Evolutionary conservation across 768 basidiomycete species (phyloP).

Genomic region (Suillus decipiens): DNA sequence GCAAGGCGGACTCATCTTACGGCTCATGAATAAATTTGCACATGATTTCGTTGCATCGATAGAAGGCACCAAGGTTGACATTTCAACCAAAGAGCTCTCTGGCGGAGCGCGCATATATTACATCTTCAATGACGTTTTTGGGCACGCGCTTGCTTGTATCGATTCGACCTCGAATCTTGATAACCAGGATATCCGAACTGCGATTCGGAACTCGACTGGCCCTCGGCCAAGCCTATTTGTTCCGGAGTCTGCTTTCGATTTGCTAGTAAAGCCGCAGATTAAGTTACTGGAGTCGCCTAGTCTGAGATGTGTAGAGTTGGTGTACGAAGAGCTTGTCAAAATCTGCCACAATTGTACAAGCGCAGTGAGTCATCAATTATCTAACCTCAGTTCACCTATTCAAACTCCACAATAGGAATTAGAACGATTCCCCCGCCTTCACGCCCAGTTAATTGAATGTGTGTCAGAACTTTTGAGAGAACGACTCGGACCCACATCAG

Average conservation of each 20-base stretch:
- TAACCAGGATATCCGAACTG: slow-evolving; percentile 94
- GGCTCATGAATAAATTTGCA: slow-evolving; percentile 98
- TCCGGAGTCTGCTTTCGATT: slow-evolving; percentile 94
- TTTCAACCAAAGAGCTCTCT: slow-evolving; percentile 97
- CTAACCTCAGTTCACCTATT: not conserved
- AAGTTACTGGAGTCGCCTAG: slow-evolving; percentile 94
- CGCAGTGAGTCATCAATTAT: slow-evolving; percentile 49
- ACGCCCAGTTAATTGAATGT: slow-evolving; percentile 92
- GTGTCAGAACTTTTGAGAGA: slow-evolving; percentile 97
- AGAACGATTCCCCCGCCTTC: slow-evolving; percentile 91
- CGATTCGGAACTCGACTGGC: slow-evolving; percentile 97
- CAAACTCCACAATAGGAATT: slow-evolving; percentile 62
- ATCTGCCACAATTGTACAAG: slow-evolving; percentile 99
- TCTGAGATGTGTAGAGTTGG: slow-evolving; percentile 93
- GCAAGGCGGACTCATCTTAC: slow-evolving; percentile 88
- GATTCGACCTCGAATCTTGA: slow-evolving; percentile 91
- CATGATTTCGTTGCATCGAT: slow-evolving; percentile 96
- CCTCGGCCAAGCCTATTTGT: slow-evolving; percentile 96
- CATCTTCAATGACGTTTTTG: slow-evolving; percentile 99
- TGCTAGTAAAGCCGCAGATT: slow-evolving; percentile 97
- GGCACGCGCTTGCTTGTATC: slow-evolving; percentile 84
- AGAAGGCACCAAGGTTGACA: slow-evolving; percentile 93
- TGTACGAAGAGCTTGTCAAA: slow-evolving; percentile 98
- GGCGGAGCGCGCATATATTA: slow-evolving; percentile 99
- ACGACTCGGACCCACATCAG: slow-evolving; percentile 92